Evolutionary conservation across 805 yeast genomes (phyloP), one percentile per base, ranked within the genome.

Genomic region (Yamadazyma takamatsuzukensis): DNA sequence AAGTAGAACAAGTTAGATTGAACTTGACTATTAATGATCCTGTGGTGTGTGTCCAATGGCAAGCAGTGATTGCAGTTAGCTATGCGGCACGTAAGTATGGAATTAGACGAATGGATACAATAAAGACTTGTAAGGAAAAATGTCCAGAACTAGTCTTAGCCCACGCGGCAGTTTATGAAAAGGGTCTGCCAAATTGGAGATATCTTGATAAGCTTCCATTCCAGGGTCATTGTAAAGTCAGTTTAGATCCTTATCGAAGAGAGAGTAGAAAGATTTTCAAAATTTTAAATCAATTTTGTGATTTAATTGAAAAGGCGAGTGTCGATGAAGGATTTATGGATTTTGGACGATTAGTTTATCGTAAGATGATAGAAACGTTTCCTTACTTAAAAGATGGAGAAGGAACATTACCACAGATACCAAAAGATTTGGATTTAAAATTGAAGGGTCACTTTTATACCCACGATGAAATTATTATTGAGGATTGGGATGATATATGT

Each of bases 1-100:
- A 93, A 52, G 93, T 82, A 18, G 97, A 93, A 49, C 90, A 83
- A 44, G 64, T 85, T 5, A 60, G 96, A 25, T 67, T 86, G 12
- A 81, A 81, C 0, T 59, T 82, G 11, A 57, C 78, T 2, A 64
- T 62, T 2, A 75, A 78, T 2, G 89, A 79, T 40, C 97, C 98
- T 0, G 82, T 93, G 2, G 97, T 88, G 0, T 89, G 97, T 54
- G 86, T 87, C 4, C 98, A 93, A 50, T 93, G 98, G 98, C 68
- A 72, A 29, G 71, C 89, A 0, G 61, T 93, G 3, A 90, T 93
- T 37, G 98, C 98, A 0, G 94, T 93, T 0, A 77, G 84, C 2
- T 86, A 86, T 56, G 84, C 96, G 0, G 97, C 98, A 0, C 66
- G 97, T 24, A 76, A 78, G 34, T 88, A 53, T 52, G 96, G 96